Conservation (phyloP, 805 yeast genomes). For the Pichia phayaonensis region DNA sequence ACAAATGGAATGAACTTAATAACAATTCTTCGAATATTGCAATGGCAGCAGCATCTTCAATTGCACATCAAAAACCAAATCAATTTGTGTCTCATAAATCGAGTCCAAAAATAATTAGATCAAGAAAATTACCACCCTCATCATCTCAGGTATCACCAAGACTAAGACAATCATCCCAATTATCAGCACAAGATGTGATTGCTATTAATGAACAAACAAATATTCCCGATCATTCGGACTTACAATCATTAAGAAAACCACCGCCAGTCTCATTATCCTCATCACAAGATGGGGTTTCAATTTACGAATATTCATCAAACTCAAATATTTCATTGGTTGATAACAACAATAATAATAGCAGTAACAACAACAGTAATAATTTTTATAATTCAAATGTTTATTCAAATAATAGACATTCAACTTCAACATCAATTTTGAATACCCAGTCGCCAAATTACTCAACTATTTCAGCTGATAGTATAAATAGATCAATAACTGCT, state of each 20-base stretch:
- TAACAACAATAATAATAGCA: background rate
- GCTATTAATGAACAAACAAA: background rate
- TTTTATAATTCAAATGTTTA: background rate
- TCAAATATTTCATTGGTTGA: background rate
- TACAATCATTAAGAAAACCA: conserved; percentile 11
- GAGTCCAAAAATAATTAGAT: conserved; percentile 1
- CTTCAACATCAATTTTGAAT: conserved; percentile 1
- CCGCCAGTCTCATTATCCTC: conserved; percentile 7
- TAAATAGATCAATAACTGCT: background rate
- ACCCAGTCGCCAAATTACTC: background rate
- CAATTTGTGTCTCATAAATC: conserved; percentile 18
- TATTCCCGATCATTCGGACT: background rate
- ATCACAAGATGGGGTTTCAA: background rate
- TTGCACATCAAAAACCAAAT: conserved; percentile 26
- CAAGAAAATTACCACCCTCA: background rate
- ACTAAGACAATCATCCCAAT: background rate
- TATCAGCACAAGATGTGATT: background rate
- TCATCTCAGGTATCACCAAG: background rate
- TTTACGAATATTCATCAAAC: background rate
- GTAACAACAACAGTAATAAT: background rate
- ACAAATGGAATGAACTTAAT: conserved; percentile 25
- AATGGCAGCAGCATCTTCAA: conserved; percentile 30
- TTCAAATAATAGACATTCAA: background rate
- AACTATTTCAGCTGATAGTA: background rate
- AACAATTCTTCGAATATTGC: conserved; percentile 26